Base-by-base conservation (phyloP, 805 yeast species). In the Zygotorulaspora florentina region DNA sequence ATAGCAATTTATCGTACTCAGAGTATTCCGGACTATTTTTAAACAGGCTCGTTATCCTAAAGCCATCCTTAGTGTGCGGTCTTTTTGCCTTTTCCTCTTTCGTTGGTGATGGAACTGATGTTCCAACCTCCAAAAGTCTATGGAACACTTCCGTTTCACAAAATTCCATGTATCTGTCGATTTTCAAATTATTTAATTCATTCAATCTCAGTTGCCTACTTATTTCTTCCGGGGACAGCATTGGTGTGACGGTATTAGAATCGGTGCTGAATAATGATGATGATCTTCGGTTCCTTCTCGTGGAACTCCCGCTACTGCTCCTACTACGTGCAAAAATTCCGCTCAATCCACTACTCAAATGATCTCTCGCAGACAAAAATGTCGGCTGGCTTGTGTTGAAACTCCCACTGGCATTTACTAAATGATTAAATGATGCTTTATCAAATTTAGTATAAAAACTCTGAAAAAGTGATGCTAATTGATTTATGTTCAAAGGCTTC, bases 241-340 rank as follows among this genome's bases (percentile, higher is more conserved):
- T 20, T 15, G 59, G 67, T 10, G 57, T 53, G 7, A 46, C 51
- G 35, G 46, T 54, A 34, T 50, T 51, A 12, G 59, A 56, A 28
- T 57, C 65, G 16, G 51, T 45, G 40, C 67, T 61, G 26, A 61
- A 53, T 8, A 61, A 31, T 2, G 67, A 63, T 1, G 65, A 61
- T 2, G 67, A 62, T 35, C 68, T 51, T 43, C 66, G 57, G 13
- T 46, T 53, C 15, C 63, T 48, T 35, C 55, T 51, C 17, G 44
- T 43, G 25, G 60, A 50, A n/a, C 55, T 50, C 1, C 49, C 54
- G 38, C 64, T 59, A 35, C 60, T 55, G 51, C 69, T 64, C 37
- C 69, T 56, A 40, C 66, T 62, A 16, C 67, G 51, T 9, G 62
- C 61, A 55, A 65, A 65, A 7, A 65, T 61, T 2, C 68, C 67